Conservation (phyloP, 2,329 filamentous ascomycete species). For the Hymenoscyphus infarciens region DNA sequence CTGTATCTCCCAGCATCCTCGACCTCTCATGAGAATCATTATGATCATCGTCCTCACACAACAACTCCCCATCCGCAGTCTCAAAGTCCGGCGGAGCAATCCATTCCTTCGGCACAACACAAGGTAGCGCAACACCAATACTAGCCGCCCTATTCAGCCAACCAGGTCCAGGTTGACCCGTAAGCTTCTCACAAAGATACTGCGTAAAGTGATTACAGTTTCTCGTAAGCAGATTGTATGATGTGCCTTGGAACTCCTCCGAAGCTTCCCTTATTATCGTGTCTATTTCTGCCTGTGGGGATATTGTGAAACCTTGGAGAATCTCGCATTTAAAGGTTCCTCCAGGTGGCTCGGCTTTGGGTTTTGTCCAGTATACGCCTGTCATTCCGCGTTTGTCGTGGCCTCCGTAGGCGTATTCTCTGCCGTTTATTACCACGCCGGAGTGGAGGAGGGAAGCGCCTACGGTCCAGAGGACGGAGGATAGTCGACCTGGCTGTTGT, state of each 20-base stretch:
- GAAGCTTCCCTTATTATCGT: constrained; percentile 64
- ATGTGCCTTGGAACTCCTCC: constrained; percentile 68
- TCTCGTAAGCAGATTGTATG: constrained; percentile 76
- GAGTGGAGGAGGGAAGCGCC: constrained; percentile 78
- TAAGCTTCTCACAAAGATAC: constrained; percentile 70
- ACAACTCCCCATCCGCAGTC: constrained; percentile 64
- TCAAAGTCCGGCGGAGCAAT: constrained; percentile 75
- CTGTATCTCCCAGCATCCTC: constrained; percentile 50
- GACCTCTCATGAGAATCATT: constrained; percentile 49
- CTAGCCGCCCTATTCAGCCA: constrained; percentile 85
- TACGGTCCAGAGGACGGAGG: constrained; percentile 73
- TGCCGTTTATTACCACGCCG: constrained; percentile 74
- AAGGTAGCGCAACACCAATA: constrained; percentile 76
- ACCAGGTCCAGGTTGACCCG: constrained; percentile 62
- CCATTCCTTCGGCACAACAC: constrained; percentile 79
- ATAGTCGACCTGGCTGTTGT: constrained; percentile 64
- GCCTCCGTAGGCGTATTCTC: constrained; percentile 82
- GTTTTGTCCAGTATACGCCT: constrained; percentile 80
- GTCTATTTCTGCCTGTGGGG: constrained; percentile 66
- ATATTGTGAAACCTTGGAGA: constrained; percentile 75
- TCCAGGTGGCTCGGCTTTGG: constrained; percentile 68
- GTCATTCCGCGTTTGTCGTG: constrained; percentile 68
- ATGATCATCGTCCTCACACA: constrained; percentile 46
- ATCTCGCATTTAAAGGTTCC: constrained; percentile 73
- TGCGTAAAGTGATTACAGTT: constrained; percentile 91